Conservation (phyloP, 192 early-diverging fungal genomes). For the Coemansia sp. region DNA sequence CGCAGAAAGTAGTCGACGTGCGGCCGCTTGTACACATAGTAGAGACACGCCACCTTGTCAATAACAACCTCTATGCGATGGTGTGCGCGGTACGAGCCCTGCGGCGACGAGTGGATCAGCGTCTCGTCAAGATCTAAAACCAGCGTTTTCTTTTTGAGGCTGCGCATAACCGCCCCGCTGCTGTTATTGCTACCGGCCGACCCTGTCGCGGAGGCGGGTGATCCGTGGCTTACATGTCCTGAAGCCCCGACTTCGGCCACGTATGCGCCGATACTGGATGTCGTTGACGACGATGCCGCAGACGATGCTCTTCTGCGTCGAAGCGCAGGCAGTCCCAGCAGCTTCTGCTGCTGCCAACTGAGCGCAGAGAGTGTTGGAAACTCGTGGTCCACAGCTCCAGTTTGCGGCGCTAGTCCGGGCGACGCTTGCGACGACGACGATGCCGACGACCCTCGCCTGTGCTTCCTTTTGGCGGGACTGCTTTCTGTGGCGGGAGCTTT, state of each 20-base stretch:
- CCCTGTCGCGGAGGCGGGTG: constrained; percentile 18
- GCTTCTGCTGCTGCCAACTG: constrained; percentile 10
- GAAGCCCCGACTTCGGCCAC: constrained; percentile 1
- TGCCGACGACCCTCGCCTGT: constrained; percentile 4
- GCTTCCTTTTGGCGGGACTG: constrained; percentile 6
- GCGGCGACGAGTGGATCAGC: constrained; percentile 66
- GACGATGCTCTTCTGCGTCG: constrained; percentile 44
- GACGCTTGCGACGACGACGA: constrained; percentile 5
- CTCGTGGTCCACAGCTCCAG: background rate
- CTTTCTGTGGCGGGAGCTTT: constrained; percentile 15
- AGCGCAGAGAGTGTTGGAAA: constrained; percentile 4
- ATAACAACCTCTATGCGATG: constrained; percentile 66
- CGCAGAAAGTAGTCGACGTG: constrained; percentile 63
- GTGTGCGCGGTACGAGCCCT: constrained; percentile 57
- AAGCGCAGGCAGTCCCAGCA: constrained; percentile 9
- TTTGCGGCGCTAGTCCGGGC: background rate
- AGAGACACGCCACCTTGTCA: constrained; percentile 60
- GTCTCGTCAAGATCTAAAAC: constrained; percentile 71
- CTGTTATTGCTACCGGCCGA: background rate
- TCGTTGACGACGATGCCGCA: constrained; percentile 35
- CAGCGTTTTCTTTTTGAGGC: constrained; percentile 54
- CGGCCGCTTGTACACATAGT: constrained; percentile 66
- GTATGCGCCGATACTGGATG: constrained; percentile 17
- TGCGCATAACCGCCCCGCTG: constrained; percentile 6
- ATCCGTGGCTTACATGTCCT: background rate